These are phyloP conservation scores for Xylaria intraflava DNA, from an alignment of 495 filamentous ascomycete species.

Conservation along the genomic window DNA sequence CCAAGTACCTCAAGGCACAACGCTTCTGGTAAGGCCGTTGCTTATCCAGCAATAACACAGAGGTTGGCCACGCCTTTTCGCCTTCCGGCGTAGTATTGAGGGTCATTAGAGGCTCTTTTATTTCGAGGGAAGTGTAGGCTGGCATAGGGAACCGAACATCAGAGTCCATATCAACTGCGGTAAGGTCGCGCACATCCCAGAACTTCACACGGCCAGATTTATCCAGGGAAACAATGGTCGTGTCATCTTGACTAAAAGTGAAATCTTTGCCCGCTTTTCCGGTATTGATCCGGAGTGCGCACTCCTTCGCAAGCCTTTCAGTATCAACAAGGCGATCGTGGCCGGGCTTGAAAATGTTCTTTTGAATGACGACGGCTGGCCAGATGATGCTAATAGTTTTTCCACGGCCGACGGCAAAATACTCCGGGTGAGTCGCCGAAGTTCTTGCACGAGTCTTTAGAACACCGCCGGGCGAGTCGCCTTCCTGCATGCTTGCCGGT, in stretches of 20 bases:
- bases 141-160: slow-evolving; percentile 45
- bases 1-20: slow-evolving; percentile 81
- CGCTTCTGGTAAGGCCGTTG: slow-evolving; percentile 80
- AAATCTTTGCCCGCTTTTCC: slow-evolving; percentile 99
- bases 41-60: slow-evolving; percentile 93
- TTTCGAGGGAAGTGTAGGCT: slow-evolving; percentile 56
- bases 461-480: slow-evolving; percentile 77
- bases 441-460: slow-evolving; percentile 91
- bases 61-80: slow-evolving; percentile 92
- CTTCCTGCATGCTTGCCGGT: slow-evolving; percentile 64
- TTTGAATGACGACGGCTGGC: slow-evolving; percentile 65
- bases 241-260: slow-evolving; percentile 92
- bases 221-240: slow-evolving; percentile 87
- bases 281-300: slow-evolving; percentile 82
- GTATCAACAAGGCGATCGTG: slow-evolving; percentile 68
- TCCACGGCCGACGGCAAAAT: slow-evolving; percentile 90
- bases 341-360: slow-evolving; percentile 64
- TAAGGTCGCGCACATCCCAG: slow-evolving; percentile 85
- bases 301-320: slow-evolving; percentile 79
- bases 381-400: slow-evolving; percentile 92
- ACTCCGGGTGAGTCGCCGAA: slow-evolving; percentile 79
- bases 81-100: slow-evolving; percentile 68
- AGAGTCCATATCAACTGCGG: slow-evolving; percentile 48
- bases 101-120: slow-evolving; percentile 70
- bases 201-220: slow-evolving; percentile 92